Base-by-base conservation (phyloP, 1,139 yeast species). In the Taphrina communis region DNA sequence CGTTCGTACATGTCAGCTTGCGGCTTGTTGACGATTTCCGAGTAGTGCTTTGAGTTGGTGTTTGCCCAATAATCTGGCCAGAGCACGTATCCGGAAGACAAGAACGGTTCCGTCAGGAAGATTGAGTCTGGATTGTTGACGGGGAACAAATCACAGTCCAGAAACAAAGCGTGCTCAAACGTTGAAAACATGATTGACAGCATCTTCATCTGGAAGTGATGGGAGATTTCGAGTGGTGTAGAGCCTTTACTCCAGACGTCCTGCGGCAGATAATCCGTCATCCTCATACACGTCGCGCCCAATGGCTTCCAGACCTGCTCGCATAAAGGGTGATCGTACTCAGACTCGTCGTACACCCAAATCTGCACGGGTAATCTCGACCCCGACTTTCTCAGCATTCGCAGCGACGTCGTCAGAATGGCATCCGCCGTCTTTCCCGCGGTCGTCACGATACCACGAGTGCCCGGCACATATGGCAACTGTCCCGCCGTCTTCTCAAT, bases 41-140 rank as follows among this genome's bases (percentile, higher is more conserved):
- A 89, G 75, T 82, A 90, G 48, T 78, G 78, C 4, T 95, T 96
- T 6, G 88, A 83, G 0, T 89, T 86, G 0, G 90, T 84, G 73
- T 95, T 82, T 73, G 84, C 82, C 96, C 96, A 90, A 76, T 85
- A 89, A 77, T 90, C 96, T 4, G 95, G 94, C 93, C 95, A 89
- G 39, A 88, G 79, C 4, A 89, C 83, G 78, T 88, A 81, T 0
- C 94, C 93, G 63, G 81, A 78, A 25, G 81, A 75, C 52, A 77
- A 77, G 77, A 82, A 89, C 6, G 90, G 84, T 50, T 83, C 84
- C 67, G 84, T 80, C 8, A 80, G 80, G 74, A 89, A 86, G 1
- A 88, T 76, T 31, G 76, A 74, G 73, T 84, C 87, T 17, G 90
- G 86, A 4, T 84, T 79, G 73, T 82, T 82, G 1, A 87, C 82